A percentile compares a stretch with the other conserved stretches of the same genome.
Evolutionary conservation across 2,329 filamentous ascomycete species (phyloP).

Genomic region (Fusarium redolens): DNA sequence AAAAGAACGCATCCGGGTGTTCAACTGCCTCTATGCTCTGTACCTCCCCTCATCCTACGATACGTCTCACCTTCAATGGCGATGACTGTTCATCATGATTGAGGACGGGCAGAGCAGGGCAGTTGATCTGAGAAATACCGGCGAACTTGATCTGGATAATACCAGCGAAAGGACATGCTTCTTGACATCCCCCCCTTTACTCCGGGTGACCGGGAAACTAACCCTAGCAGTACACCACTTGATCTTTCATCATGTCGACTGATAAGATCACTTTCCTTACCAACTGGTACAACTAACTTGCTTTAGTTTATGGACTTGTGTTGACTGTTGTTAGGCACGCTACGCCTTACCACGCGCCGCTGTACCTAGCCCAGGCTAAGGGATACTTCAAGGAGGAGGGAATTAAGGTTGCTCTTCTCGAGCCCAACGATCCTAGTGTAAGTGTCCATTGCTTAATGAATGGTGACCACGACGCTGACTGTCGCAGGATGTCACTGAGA

Average conservation of each 20-base stretch:
- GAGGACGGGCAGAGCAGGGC: conserved; percentile 42
- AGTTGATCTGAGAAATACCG: conserved; percentile 79
- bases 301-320: conserved; percentile 20
- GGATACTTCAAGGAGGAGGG: conserved; percentile 81
- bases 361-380: conserved; percentile 81
- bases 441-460: conserved; percentile 9
- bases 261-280: conserved; percentile 88
- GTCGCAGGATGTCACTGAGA: conserved; percentile 78
- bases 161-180: conserved; percentile 90
- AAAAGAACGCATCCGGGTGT: conserved; percentile 61
- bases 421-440: conserved; percentile 82
- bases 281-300: conserved; percentile 71
- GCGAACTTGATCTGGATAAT: conserved; percentile 89
- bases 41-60: conserved; percentile 1
- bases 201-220: conserved; percentile 55
- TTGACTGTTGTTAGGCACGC: conserved; percentile 71
- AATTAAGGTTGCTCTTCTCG: conserved; percentile 80
- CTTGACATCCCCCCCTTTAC: conserved; percentile 57
- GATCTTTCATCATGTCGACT: conserved; percentile 74
- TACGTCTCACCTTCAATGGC: not conserved
- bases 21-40: conserved; percentile 43
- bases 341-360: conserved; percentile 81
- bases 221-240: conserved; percentile 58
- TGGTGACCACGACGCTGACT: not conserved
- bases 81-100: not conserved